Evolutionary conservation across 1,139 yeast genomes (phyloP).

Genomic region (Kodamaea fungicola): DNA sequence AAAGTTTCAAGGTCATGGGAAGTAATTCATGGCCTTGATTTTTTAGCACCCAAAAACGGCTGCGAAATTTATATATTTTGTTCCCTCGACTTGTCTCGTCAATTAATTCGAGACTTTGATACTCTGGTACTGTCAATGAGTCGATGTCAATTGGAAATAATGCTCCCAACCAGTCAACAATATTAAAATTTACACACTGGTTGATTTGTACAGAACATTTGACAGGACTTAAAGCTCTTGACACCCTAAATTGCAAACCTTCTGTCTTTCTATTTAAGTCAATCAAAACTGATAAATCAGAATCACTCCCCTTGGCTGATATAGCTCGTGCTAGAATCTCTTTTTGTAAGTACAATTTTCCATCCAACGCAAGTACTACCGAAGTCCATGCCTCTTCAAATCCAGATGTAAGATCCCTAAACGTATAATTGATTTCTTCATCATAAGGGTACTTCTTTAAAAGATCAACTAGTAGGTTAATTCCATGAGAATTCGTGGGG

Average conservation of each 20-base stretch:
- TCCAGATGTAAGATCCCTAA: constrained; percentile 45
- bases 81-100: constrained; percentile 22
- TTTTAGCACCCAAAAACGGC: constrained; percentile 29
- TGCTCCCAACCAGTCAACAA: constrained; percentile 29
- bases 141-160: constrained; percentile 24
- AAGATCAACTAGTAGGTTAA: constrained; percentile 28
- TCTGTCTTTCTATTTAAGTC: background rate
- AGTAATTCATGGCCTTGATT: constrained; percentile 27
- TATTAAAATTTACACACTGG: constrained; percentile 41
- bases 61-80: constrained; percentile 19
- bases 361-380: constrained; percentile 28
- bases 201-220: constrained; percentile 23
- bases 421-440: constrained; percentile 36
- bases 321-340: constrained; percentile 20
- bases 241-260: constrained; percentile 1
- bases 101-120: constrained; percentile 12
- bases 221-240: background rate
- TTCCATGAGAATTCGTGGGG: constrained; percentile 41
- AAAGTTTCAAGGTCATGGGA: constrained; percentile 37
- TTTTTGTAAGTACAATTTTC: constrained; percentile 30
- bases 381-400: constrained; percentile 56
- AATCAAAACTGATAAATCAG: constrained; percentile 17
- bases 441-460: constrained; percentile 45
- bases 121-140: constrained; percentile 14
- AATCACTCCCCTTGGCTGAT: constrained; percentile 3